These are phyloP conservation scores for Wickerhamomyces chaumierensis DNA, from an alignment of 805 yeast genomes.

Conservation along the genomic window DNA sequence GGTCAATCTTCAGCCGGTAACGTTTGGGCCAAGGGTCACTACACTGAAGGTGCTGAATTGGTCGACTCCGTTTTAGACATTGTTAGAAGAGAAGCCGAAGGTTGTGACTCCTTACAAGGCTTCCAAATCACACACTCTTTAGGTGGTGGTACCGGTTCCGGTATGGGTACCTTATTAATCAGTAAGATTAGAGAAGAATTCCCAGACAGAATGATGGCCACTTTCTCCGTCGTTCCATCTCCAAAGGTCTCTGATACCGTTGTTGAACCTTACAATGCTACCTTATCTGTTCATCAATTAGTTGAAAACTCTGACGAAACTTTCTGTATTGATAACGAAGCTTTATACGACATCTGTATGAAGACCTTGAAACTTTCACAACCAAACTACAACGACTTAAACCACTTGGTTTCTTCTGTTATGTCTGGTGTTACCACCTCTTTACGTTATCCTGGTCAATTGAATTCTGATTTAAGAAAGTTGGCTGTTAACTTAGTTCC, in stretches of 20 bases:
- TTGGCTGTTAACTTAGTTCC: slow-evolving; percentile 98
- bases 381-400: slow-evolving; percentile 79
- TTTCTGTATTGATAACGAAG: slow-evolving; percentile 98
- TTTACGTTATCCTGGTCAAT: slow-evolving; percentile 91
- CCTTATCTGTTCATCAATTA: slow-evolving; percentile 91
- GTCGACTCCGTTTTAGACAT: slow-evolving; percentile 92
- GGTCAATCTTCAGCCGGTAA: slow-evolving; percentile 99
- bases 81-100: slow-evolving; percentile 91
- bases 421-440: slow-evolving; percentile 97
- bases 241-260: slow-evolving; percentile 96
- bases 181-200: slow-evolving; percentile 88
- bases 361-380: slow-evolving; percentile 86
- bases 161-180: slow-evolving; percentile 86
- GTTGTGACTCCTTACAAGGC: slow-evolving; percentile 96
- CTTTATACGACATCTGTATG: slow-evolving; percentile 96
- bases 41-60: slow-evolving; percentile 92
- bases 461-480: slow-evolving; percentile 94
- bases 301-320: slow-evolving; percentile 98
- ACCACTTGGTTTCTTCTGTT: slow-evolving; percentile 92
- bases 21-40: slow-evolving; percentile 98
- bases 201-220: slow-evolving; percentile 95
- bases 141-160: slow-evolving; percentile 99
- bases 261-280: slow-evolving; percentile 97
- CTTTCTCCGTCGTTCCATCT: slow-evolving; percentile 97
- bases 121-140: slow-evolving; percentile 93